Evolutionary conservation across 495 filamentous ascomycete species (phyloP), one percentile per base, ranked within the genome.

Genomic region (Paragyromitra xinjiangensis): DNA sequence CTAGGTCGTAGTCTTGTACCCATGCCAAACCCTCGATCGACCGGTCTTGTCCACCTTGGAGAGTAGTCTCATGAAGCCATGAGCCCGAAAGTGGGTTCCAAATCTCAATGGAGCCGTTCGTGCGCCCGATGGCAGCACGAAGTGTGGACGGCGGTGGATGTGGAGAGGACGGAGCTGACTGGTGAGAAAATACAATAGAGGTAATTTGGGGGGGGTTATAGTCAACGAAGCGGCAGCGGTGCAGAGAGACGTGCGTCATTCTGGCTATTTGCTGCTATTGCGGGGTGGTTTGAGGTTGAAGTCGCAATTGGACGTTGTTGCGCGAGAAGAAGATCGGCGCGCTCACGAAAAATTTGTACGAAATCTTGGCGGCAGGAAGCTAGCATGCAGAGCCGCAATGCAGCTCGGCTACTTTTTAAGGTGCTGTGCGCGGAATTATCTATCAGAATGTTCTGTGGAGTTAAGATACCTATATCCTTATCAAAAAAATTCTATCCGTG

Each of bases 71-170:
- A 80, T 98, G 95, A 80, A 92, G 87, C 95, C 95, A 99, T 59
- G 88, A 84, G 14, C 94, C 94, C 75, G 88, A 88, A 72, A 92
- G 84, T 6, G 96, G 95, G 83, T 97, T 97, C 96, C 96, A 99
- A 73, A 99, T 94, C 85, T 98, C 95, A 79, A 99, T 95, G 81
- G 97, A 93, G 80, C 95, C 95, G 83, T 98, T 98, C 56, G 93
- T 91, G 75, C 95, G 91, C 64, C 95, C 95, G 78, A 99, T 88
- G 12, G 95, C 96, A 22, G 98, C 88, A 75, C 94, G 89, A 58
- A 92, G 86, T 75, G 87, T 91, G 39, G 85, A 83, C 3, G 89
- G 86, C 69, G 87, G 86, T 70, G 85, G 86, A 65, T 85, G 84
- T 26, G 85, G 81, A 65, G 84, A 82, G 62, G 85, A 85, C 34